These are phyloP conservation scores for Elaeagnus macrophylla DNA, from an alignment of 306 rosid species.

Conservation along the genomic window DNA sequence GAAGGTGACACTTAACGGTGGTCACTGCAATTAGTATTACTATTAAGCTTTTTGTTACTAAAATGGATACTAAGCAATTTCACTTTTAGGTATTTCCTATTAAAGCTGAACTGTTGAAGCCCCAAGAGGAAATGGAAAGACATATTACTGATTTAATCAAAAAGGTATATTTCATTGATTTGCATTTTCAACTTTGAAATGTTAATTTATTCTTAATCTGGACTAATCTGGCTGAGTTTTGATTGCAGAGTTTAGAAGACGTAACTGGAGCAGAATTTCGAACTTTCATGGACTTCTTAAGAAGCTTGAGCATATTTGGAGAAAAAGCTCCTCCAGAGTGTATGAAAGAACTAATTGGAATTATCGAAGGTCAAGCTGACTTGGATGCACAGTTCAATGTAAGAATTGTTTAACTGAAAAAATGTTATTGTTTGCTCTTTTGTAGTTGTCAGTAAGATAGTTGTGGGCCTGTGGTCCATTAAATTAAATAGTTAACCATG, in stretches of 20 bases:
- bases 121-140: slow-evolving; percentile 93
- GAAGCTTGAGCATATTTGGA: slow-evolving; percentile 74
- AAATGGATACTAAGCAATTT: slow-evolving; percentile 18
- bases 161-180: slow-evolving; percentile 40
- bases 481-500: not conserved
- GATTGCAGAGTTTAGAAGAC: slow-evolving; percentile 72
- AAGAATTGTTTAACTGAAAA: slow-evolving; percentile 10
- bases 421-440: not conserved
- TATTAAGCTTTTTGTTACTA: slow-evolving; percentile 5
- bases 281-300: slow-evolving; percentile 88
- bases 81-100: slow-evolving; percentile 69
- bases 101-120: slow-evolving; percentile 81
- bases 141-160: slow-evolving; percentile 91
- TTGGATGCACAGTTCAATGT: slow-evolving; percentile 76
- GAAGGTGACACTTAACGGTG: slow-evolving; percentile 5
- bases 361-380: slow-evolving; percentile 96
- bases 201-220: not conserved
- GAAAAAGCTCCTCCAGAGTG: slow-evolving; percentile 79
- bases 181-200: slow-evolving; percentile 13
- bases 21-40: slow-evolving; percentile 8
- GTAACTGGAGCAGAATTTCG: slow-evolving; percentile 83
- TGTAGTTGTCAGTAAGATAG: slow-evolving; percentile 1
- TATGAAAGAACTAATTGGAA: slow-evolving; percentile 81
- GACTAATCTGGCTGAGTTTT: slow-evolving; percentile 28
- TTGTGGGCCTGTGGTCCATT: not conserved